Base-by-base conservation (phyloP, 306 rosid species). In the Mimosa pudica region DNA sequence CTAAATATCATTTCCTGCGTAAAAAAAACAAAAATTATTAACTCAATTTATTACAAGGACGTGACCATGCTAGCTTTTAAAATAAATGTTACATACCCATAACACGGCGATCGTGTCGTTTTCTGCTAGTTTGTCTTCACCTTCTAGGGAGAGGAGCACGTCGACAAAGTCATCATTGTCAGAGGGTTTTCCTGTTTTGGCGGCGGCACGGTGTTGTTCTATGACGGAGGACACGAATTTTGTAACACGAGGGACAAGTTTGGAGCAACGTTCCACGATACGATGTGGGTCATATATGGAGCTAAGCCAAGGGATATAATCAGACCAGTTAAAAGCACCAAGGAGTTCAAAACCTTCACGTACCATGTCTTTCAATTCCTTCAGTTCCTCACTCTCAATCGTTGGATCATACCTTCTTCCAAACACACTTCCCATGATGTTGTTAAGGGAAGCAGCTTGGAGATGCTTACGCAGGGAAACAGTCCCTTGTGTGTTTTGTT, bases 1-100 rank as follows among this genome's bases (percentile, higher is more conserved):
- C 91, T 77, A 48, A 87, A 89, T 4, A 89, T 87, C 93, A 89
- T 89, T 58, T 89, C 93, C 93, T 89, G 66, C 36, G 64, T 38
- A 38, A 2, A 38, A 38, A 38, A 38, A 38, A 38, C 42, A 38
- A 38, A 38, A 38, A 38, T 0, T 0, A 38, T 38, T 5, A 38
- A 38, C 42, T 5, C 42, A 38, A 38, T 2, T 38, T 38, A 38
- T 38, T 38, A 38, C 42, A 38, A 38, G 42, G 42, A 38, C 3
- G 42, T 38, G 42, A 5, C 42, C 1, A 1, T 38, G 42, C 42
- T 38, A 38, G 42, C 42, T 38, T 38, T 38, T 38, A 38, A 38
- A 38, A 38, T 2, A 38, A 3, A 7, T 47, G 3, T 11, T 0
- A 38, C 76, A 2, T 77, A 89, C 93, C 93, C 93, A 89, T 10